Percentiles rank a stretch among this genome's conserved stretches.
phyloP scores from a whole-genome alignment of 768 basidiomycete species.

The Sporobolomyces phaffii region DNA sequence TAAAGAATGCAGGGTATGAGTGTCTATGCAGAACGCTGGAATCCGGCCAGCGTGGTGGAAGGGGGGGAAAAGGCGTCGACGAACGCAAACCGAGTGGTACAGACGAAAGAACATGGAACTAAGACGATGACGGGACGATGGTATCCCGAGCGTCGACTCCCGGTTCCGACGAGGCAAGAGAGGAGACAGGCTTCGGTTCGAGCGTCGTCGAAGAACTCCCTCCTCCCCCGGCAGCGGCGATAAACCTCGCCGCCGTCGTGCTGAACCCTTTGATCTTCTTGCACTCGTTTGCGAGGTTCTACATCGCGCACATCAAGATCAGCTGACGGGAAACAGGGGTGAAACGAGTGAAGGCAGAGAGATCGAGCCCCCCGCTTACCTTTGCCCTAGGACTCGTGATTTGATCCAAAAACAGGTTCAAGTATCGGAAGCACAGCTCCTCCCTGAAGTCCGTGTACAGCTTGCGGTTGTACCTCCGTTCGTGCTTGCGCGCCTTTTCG shows the following conservation, averaged over 20 bases:
- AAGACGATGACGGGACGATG: no score
- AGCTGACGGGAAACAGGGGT: background rate
- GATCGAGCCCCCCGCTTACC: conserved; percentile 3
- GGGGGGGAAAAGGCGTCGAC: no score
- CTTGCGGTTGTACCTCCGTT: conserved; percentile 71
- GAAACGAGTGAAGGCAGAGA: conserved; percentile 44
- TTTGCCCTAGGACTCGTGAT: conserved; percentile 52
- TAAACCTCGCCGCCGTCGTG: conserved; percentile 30
- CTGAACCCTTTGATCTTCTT: conserved; percentile 44
- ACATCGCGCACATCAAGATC: background rate
- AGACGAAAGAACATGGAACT: no score
- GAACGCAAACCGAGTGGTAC: no score
- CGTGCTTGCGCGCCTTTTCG: conserved; percentile 63
- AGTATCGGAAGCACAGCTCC: conserved; percentile 66
- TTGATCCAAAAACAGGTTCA: conserved; percentile 56
- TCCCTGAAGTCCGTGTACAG: conserved; percentile 72
- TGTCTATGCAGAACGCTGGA: no score
- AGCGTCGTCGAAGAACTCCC: background rate
- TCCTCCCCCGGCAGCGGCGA: conserved; percentile 21
- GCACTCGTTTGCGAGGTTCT: conserved; percentile 42
- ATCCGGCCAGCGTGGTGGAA: no score
- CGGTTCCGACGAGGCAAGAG: no score
- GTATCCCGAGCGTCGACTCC: no score
- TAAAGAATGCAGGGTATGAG: no score
- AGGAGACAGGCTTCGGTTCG: no score